These are phyloP conservation scores for Pilaira anomala DNA, from an alignment of 192 early-diverging fungal species.

Conservation along the genomic window DNA sequence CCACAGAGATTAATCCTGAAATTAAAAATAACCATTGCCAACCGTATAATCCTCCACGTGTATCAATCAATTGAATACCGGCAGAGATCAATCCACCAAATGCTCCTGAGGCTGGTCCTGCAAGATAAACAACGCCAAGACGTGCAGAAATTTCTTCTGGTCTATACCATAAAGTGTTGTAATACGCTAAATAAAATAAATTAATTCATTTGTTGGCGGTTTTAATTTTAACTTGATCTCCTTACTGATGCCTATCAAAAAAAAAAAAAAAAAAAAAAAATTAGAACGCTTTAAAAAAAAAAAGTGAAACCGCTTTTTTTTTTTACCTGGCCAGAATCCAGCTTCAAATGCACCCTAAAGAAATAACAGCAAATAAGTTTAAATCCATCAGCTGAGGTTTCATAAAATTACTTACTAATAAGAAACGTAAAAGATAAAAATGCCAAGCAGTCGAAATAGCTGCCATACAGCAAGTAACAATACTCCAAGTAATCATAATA, in stretches of 20 bases:
- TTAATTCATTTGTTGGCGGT: neutral
- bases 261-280: neutral
- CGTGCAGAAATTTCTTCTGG: slow-evolving; percentile 31
- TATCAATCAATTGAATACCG: slow-evolving; percentile 33
- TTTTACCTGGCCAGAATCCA: slow-evolving; percentile 34
- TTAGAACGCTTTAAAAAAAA: neutral
- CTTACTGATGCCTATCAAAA: slow-evolving; percentile 23
- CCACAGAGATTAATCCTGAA: slow-evolving; percentile 21
- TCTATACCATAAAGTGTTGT: slow-evolving; percentile 36
- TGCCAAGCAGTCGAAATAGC: slow-evolving; percentile 36
- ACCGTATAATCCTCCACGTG: slow-evolving; percentile 24
- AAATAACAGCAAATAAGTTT: neutral
- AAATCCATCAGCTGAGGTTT: too few relatives aligned
- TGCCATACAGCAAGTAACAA: slow-evolving; percentile 36
- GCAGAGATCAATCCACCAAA: slow-evolving; percentile 36
- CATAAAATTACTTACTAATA: slow-evolving; percentile 15
- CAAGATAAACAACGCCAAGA: slow-evolving; percentile 30
- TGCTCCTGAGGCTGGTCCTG: slow-evolving; percentile 34
- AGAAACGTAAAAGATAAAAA: slow-evolving; percentile 34
- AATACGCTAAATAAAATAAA: slow-evolving; percentile 22
- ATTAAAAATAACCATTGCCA: slow-evolving; percentile 37
- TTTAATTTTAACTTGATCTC: neutral
- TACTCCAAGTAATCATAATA: slow-evolving; percentile 39
- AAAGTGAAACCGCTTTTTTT: neutral
- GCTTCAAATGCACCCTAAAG: slow-evolving; percentile 32